phyloP scores from a whole-genome alignment of 2,329 filamentous ascomycete species.

The Macrophomina tecta region DNA sequence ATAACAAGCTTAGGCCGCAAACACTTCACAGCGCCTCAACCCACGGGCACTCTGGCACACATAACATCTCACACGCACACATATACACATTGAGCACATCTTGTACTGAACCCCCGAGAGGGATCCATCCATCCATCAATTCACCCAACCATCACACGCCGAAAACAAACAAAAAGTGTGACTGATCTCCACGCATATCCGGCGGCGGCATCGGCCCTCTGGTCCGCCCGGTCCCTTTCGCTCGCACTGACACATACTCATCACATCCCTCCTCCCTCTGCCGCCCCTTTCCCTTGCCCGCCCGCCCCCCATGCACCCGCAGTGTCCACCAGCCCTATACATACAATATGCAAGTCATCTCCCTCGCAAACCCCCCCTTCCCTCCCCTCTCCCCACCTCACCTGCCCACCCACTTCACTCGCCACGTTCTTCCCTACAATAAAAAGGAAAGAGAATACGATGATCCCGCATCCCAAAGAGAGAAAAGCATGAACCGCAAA shows the following conservation, averaged over 20 bases:
- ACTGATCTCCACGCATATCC: not conserved
- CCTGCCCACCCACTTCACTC: too few relatives aligned
- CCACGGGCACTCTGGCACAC: not conserved
- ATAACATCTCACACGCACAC: not conserved
- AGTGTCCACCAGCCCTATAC: not conserved
- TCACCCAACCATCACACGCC: not conserved
- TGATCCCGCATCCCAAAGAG: too few relatives aligned
- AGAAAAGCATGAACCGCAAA: too few relatives aligned
- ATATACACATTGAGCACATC: not conserved
- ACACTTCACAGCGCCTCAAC: not conserved
- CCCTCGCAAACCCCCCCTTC: not conserved
- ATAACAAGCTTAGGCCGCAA: slow-evolving; percentile 14
- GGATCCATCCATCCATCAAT: not conserved
- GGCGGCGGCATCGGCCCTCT: not conserved
- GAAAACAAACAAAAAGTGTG: not conserved
- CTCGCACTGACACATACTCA: not conserved
- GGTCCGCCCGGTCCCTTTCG: not conserved
- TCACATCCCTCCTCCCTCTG: not conserved
- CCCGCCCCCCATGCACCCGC: too few relatives aligned
- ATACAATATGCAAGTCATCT: not conserved
- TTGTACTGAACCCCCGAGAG: not conserved
- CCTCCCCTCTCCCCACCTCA: too few relatives aligned
- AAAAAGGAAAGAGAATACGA: too few relatives aligned
- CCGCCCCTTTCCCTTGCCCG: not conserved
- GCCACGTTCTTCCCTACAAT: too few relatives aligned